These are phyloP conservation scores for Cystobasidiopsis lactophilus DNA, from an alignment of 768 basidiomycete genomes.

Conservation along the genomic window DNA sequence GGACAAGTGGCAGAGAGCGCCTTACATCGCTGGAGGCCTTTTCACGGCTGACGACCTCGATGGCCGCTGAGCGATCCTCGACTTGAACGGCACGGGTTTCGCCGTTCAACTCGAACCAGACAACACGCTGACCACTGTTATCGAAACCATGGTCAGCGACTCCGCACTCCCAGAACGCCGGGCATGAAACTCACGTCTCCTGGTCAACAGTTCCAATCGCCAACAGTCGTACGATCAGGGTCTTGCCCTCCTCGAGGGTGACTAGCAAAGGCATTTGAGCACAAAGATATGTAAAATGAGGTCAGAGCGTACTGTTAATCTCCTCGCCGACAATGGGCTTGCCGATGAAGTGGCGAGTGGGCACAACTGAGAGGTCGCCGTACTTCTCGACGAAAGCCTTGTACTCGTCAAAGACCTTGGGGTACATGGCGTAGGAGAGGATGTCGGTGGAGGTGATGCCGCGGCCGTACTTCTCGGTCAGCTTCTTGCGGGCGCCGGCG, in stretches of 20 bases:
- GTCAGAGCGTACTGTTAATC: constrained; percentile 27
- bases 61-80: constrained; percentile 90
- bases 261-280: constrained; percentile 1
- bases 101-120: constrained; percentile 60
- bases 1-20: constrained; percentile 96
- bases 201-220: constrained; percentile 84
- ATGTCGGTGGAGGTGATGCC: constrained; percentile 86
- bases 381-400: constrained; percentile 86
- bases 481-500: constrained; percentile 59
- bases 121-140: constrained; percentile 82
- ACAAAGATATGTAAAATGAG: background rate
- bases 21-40: constrained; percentile 66
- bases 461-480: constrained; percentile 83
- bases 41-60: constrained; percentile 83
- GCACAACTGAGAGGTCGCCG: constrained; percentile 46
- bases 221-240: constrained; percentile 83
- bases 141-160: no score
- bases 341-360: constrained; percentile 90
- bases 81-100: constrained; percentile 85
- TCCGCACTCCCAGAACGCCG: no score
- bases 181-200: no score
- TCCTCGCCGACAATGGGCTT: constrained; percentile 83
- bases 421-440: constrained; percentile 77
- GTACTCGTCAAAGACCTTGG: constrained; percentile 72
- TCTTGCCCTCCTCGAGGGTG: constrained; percentile 63